Evolutionary conservation across 2,329 filamentous ascomycete genomes (phyloP), one percentile per base, ranked within the genome.

Genomic region (Hymenoscyphus albidus): DNA sequence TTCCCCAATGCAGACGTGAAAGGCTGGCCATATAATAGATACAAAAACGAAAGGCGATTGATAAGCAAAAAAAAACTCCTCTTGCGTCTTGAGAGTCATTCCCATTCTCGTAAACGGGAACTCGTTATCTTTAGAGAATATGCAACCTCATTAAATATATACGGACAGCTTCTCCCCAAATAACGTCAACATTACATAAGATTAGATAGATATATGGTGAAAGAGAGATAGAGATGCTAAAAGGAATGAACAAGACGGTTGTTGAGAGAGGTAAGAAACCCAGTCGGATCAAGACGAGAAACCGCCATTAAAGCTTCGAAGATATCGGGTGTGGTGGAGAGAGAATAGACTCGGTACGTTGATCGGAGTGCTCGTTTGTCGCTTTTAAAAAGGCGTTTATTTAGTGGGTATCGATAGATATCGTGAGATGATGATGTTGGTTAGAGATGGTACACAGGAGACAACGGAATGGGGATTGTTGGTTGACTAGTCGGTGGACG

Each of bases 281-380:
- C 32, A 12, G n/a, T 27, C 35, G 31, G 22, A 32, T 16, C 7
- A 31, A 51, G 35, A 57, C 31, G 22, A 57, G 14, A 31, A 16
- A 13, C 32, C 14, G 7, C 13, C 22, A n/a, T 51, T 5, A 14
- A 31, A 56, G 38, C 31, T 16, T 48, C 27, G 39, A 59, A 38
- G 35, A 12, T n/a, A 14, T 27, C 18, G 27, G 16, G 32, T 63
- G 59, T 63, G 62, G 65, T 67, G 63, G 67, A 66, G 68, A 68
- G 66, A 67, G 68, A 64, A 61, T 58, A 63, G 55, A 63, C 64
- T 60, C 61, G 62, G 59, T 10, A 64, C 48, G 55, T 69, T 60
- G 61, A 65, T 56, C 64, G 66, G 55, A 65, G 63, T 64, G 67
- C 48, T 63, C 42, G 57, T 60, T 51, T 65, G 63, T 44, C 54